Evolutionary conservation across 176 grass and related monocot species (phyloP).

Genomic region (Triticum monococcum): DNA sequence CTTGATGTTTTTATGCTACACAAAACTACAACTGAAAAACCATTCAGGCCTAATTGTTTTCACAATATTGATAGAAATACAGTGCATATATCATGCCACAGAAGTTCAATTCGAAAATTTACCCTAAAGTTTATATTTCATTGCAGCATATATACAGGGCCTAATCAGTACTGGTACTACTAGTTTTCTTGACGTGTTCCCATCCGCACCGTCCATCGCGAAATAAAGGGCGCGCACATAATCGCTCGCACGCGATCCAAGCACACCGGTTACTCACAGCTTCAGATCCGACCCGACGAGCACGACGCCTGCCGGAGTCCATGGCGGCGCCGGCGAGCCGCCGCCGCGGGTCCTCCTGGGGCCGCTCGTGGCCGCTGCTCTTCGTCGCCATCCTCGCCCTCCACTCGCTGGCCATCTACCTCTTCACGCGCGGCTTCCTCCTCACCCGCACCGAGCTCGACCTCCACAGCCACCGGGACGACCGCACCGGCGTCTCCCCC

Average conservation of each 20-base stretch:
- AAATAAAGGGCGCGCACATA: not conserved
- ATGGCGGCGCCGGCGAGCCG: slow-evolving; percentile 38
- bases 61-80: too few species aligned
- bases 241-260: not conserved
- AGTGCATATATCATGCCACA: too few species aligned
- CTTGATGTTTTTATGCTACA: too few species aligned
- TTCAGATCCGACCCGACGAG: not conserved
- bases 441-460: slow-evolving; percentile 90
- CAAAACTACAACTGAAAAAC: too few species aligned
- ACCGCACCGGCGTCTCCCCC: slow-evolving; percentile 39
- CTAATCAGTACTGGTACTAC: too few species aligned
- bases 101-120: too few species aligned
- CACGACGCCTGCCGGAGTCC: not conserved
- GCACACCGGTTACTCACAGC: not conserved
- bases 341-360: not conserved
- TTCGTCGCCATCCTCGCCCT: slow-evolving; percentile 54
- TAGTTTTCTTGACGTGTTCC: not conserved
- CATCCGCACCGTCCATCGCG: not conserved
- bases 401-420: slow-evolving; percentile 63
- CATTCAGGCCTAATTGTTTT: too few species aligned
- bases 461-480: slow-evolving; percentile 61
- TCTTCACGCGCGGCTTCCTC: slow-evolving; percentile 98
- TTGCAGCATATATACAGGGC: too few species aligned
- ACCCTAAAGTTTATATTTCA: too few species aligned
- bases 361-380: slow-evolving; percentile 25